Base-by-base conservation (phyloP, 345 rosid genomes). In the Populus deltoides region DNA sequence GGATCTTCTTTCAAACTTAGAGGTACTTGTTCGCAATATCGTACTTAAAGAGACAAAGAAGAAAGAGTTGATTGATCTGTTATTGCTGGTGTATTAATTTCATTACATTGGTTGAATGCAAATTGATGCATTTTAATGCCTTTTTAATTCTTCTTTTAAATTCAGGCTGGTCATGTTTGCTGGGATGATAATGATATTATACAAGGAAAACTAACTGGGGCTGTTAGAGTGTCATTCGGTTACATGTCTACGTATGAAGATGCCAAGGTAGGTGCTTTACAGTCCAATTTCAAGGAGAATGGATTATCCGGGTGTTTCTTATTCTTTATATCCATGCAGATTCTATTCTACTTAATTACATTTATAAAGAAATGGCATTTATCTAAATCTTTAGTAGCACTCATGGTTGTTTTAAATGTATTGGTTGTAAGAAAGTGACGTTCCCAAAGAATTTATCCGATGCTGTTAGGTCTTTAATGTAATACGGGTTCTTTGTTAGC, bases 181-280 rank as follows among this genome's bases (percentile, higher is more conserved):
- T 92, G 98, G 99, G 99, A 96, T 88, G 99, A 90, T 83, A 88
- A 89, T 81, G 99, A 96, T 78, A 82, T 96, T 70, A 77, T 96
- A 22, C 79, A 83, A 78, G 99, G 97, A 80, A 96, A 88, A 79
- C 97, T 97, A 74, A 93, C 96, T 73, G 99, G 98, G 70, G 99
- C 98, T 70, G 90, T 92, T 74, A 89, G 99, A 81, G 81, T 96
- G 70, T 96, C 98, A 71, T 92, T 96, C 83, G 98, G 98, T 61
- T 96, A 93, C 78, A 93, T 96, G 98, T 96, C 99, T 79, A 93
- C 93, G 11, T 96, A 88, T 91, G 99, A 93, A 88, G 99, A 96
- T 79, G 92, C 89, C 43, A 88, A 92, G 93, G 98, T 93, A 81
- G 13, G 11, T 39, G 39, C 59, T 43, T 68, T 77, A 39, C 57